Conservation (phyloP, 2,329 filamentous ascomycete genomes). For the Cercospora zeina region DNA sequence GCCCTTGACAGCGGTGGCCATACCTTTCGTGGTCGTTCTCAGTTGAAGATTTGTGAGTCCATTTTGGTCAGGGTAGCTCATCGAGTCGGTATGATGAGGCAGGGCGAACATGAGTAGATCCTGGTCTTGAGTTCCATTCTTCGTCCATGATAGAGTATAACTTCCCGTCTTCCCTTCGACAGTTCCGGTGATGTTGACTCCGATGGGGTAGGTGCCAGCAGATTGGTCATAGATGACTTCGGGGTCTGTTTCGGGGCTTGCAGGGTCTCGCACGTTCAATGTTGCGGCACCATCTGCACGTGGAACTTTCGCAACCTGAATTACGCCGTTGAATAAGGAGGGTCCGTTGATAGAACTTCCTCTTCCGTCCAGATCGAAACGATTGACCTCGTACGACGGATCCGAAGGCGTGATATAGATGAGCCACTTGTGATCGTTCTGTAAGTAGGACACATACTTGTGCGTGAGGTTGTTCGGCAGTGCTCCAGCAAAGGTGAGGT, state of each 20-base stretch:
- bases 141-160: slow-evolving; percentile 74
- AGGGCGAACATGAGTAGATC: slow-evolving; percentile 81
- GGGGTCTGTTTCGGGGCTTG: slow-evolving; percentile 44
- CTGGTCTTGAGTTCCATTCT: slow-evolving; percentile 61
- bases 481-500: slow-evolving; percentile 55
- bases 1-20: slow-evolving; percentile 69
- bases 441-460: slow-evolving; percentile 74
- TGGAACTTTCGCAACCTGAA: slow-evolving; percentile 82
- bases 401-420: slow-evolving; percentile 68
- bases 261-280: slow-evolving; percentile 52
- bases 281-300: slow-evolving; percentile 8
- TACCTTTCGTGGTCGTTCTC: slow-evolving; percentile 81
- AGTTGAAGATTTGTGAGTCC: slow-evolving; percentile 58
- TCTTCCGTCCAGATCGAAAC: slow-evolving; percentile 58
- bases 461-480: slow-evolving; percentile 63
- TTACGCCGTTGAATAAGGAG: slow-evolving; percentile 68
- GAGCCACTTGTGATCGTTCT: slow-evolving; percentile 72
- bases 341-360: slow-evolving; percentile 65
- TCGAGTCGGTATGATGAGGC: slow-evolving; percentile 79
- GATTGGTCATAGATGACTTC: slow-evolving; percentile 73
- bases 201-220: slow-evolving; percentile 71
- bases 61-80: slow-evolving; percentile 59
- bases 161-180: slow-evolving; percentile 61
- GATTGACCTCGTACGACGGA: slow-evolving; percentile 53
- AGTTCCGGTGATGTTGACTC: slow-evolving; percentile 64